Evolutionary conservation across 306 rosid genomes (phyloP).

Genomic region (Sindora glabra): DNA sequence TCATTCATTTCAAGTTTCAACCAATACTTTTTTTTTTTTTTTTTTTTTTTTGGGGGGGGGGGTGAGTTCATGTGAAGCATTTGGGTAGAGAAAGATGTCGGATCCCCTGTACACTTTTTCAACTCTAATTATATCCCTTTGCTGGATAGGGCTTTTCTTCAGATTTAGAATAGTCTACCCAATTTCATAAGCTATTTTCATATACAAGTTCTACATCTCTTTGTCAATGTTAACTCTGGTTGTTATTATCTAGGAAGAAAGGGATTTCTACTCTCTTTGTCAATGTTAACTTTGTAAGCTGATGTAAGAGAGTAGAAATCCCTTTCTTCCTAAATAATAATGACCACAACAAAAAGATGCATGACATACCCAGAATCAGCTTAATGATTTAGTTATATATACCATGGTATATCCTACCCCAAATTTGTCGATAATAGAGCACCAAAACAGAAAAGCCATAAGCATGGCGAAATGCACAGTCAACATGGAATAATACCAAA

Average conservation of each 20-base stretch:
- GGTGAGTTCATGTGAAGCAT: too few relatives aligned
- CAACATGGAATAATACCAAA: slow-evolving; percentile 10
- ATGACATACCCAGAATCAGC: not conserved
- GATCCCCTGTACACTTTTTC: not conserved
- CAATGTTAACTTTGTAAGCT: not conserved
- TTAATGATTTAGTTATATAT: not conserved
- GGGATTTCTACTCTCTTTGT: too few relatives aligned
- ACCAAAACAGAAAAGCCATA: not conserved
- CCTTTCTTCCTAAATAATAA: too few relatives aligned
- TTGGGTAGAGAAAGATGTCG: not conserved
- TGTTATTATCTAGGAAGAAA: too few relatives aligned
- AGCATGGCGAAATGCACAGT: not conserved
- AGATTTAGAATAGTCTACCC: too few relatives aligned
- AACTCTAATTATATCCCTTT: not conserved
- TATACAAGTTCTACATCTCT: too few relatives aligned
- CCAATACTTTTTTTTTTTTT: too few relatives aligned
- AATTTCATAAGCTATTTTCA: too few relatives aligned
- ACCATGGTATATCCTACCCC: not conserved
- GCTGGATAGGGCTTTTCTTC: not conserved
- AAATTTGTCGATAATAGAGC: not conserved
- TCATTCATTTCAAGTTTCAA: too few relatives aligned
- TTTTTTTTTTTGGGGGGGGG: too few relatives aligned
- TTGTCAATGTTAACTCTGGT: too few relatives aligned
- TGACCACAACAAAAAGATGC: not conserved
- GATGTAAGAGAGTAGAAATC: too few relatives aligned